Evolutionary conservation across 2,329 filamentous ascomycete species (phyloP).

Genomic region (Pestalotiopsis sp.): DNA sequence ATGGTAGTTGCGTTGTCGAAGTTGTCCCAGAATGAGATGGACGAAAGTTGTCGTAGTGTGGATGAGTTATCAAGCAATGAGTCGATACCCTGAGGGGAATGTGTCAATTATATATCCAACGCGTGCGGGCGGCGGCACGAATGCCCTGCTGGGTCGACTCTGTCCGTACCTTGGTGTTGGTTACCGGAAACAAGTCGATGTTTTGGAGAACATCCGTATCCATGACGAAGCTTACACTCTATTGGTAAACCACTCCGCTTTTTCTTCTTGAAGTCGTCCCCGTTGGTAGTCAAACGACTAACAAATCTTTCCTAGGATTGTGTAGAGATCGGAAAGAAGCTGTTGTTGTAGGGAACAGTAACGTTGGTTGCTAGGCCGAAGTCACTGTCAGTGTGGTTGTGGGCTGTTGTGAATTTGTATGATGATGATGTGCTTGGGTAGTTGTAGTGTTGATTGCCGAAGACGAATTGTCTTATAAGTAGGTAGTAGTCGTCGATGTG

Average conservation of each 20-base stretch:
- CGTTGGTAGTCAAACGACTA: background rate
- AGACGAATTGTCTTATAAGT: background rate
- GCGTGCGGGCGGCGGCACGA: background rate
- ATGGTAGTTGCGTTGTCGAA: conserved; percentile 25
- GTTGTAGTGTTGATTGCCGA: background rate
- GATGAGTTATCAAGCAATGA: conserved; percentile 34
- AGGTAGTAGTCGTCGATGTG: background rate
- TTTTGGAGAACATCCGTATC: conserved; percentile 38
- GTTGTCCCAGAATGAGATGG: conserved; percentile 36
- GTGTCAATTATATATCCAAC: conserved; percentile 8
- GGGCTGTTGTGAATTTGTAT: background rate
- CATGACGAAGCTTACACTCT: conserved; percentile 30
- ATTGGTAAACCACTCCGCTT: background rate
- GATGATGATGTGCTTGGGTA: background rate
- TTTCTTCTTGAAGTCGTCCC: conserved; percentile 1
- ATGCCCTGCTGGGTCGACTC: conserved; percentile 11
- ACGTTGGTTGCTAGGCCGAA: background rate
- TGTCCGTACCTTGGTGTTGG: conserved; percentile 32
- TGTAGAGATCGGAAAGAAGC: background rate
- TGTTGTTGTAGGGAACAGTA: background rate
- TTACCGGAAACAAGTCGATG: conserved; percentile 35
- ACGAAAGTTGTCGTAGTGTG: conserved; percentile 32
- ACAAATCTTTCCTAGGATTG: background rate
- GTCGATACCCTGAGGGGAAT: conserved; percentile 27
- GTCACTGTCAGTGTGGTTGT: background rate